Evolutionary conservation across 2,329 filamentous ascomycete genomes (phyloP).

Genomic region (Cladosporium sp.): DNA sequence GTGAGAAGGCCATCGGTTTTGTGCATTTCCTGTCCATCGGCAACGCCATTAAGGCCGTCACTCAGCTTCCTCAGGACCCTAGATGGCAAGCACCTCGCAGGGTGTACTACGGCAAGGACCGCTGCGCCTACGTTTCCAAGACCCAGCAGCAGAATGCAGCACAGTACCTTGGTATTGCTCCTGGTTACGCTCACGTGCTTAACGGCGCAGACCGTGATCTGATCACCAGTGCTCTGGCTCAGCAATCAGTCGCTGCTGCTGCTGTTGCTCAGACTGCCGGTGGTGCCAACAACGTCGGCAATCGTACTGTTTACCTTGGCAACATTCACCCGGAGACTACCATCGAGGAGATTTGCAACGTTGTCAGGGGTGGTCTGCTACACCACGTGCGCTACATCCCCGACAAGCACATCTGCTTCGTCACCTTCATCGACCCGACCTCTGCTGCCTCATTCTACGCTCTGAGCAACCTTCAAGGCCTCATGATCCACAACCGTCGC

Average conservation of each 20-base stretch:
- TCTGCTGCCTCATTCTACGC: slow-evolving; percentile 97
- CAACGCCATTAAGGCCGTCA: slow-evolving; percentile 96
- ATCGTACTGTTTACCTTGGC: slow-evolving; percentile 94
- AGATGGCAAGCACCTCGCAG: slow-evolving; percentile 96
- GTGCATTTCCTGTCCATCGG: slow-evolving; percentile 96
- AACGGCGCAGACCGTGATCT: slow-evolving; percentile 94
- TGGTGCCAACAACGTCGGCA: slow-evolving; percentile 94
- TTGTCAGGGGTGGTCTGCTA: slow-evolving; percentile 88
- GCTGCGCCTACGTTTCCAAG: slow-evolving; percentile 97
- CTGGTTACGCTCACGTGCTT: slow-evolving; percentile 91
- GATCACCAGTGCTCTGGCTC: slow-evolving; percentile 91
- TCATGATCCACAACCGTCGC: slow-evolving; percentile 98
- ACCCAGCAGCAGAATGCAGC: slow-evolving; percentile 99
- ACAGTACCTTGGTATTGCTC: slow-evolving; percentile 94
- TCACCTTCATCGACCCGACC: slow-evolving; percentile 98
- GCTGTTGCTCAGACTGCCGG: slow-evolving; percentile 95
- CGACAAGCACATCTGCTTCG: slow-evolving; percentile 99
- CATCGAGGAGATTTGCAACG: slow-evolving; percentile 99
- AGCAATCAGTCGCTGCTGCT: slow-evolving; percentile 94
- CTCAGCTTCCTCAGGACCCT: slow-evolving; percentile 88
- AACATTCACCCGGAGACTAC: slow-evolving; percentile 99
- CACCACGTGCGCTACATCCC: slow-evolving; percentile 99
- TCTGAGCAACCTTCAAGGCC: slow-evolving; percentile 89
- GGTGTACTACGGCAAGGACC: slow-evolving; percentile 98
- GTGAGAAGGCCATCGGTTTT: slow-evolving; percentile 97